Evolutionary conservation across 164 flowering plant species (phyloP), one percentile per base, ranked within the genome.

Genomic region (Cinnamomum chago): DNA sequence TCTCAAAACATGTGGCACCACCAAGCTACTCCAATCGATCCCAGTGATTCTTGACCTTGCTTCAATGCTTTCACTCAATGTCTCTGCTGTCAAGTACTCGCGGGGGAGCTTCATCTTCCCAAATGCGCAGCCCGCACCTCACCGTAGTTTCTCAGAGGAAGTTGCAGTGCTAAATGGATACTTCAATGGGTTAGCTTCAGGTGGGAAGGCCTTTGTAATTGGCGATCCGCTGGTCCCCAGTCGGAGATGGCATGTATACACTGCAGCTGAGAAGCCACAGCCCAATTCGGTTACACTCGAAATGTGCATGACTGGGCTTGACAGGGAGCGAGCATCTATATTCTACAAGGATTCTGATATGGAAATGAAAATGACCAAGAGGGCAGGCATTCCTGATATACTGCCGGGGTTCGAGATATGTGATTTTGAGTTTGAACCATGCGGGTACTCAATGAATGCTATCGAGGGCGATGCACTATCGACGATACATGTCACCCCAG

Each of bases 251-350:
- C 95, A 93, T 76, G 84, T 90, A 24, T 93, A 93, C 79, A 81
- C 94, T 73, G 93, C 96, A 20, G 77, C 79, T 70, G 85, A 83
- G 9, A 78, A 81, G n/a, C 13, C 71, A 2, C 27, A 64, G 3
- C 50, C 62, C 40, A 20, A 62, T 25, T 15, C 20, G 0, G 77
- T 81, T 73, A 88, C 92, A 25, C 84, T 93, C 0, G 97, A 93
- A 71, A 88, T 93, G 91, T 91, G 98, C 85, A 93, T 93, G 98
- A 90, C 97, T 52, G 89, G 92, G 33, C 77, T 93, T 80, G 89
- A 92, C 85, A 80, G 67, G 77, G 77, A 84, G 71, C 76, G 2
- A 58, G 92, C 97, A 15, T 86, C 95, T 72, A 88, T 92, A 5
- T 92, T 93, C 80, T 90, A 80, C 89, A 90, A 89, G 81, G 60